Percentiles rank a stretch among this genome's conserved stretches.
phyloP scores from a whole-genome alignment of 2,329 filamentous ascomycete genomes.

The Colletotrichum melonis region DNA sequence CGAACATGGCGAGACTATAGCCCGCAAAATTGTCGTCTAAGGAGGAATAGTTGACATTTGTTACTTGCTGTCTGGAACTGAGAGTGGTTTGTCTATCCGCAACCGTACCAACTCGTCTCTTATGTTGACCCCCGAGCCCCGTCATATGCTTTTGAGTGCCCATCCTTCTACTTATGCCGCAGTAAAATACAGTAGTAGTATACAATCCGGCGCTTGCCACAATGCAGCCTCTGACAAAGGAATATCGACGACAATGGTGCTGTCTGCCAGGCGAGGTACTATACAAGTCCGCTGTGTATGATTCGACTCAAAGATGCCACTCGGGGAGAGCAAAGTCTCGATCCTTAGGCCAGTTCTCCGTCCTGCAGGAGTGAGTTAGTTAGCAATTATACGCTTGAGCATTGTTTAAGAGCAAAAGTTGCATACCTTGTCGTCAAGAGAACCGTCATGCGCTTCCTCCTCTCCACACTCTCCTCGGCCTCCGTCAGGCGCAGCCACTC shows the following conservation, averaged over 20 bases:
- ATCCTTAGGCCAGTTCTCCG: constrained; percentile 53
- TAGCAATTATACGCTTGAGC: constrained; percentile 23
- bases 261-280: constrained; percentile 1
- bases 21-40: not conserved
- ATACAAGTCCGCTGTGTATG: constrained; percentile 1
- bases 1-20: not conserved
- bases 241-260: not conserved
- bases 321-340: constrained; percentile 54
- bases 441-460: constrained; percentile 51
- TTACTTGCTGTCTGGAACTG: constrained; percentile 8
- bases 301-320: constrained; percentile 49
- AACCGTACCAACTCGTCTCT: not conserved
- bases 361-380: constrained; percentile 39
- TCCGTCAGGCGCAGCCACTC: constrained; percentile 61
- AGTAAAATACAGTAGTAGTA: constrained; percentile 17
- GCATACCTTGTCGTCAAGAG: constrained; percentile 55
- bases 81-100: constrained; percentile 20
- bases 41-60: constrained; percentile 9
- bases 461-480: constrained; percentile 49
- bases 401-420: fast-evolving
- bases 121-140: not conserved
- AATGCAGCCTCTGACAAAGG: not conserved
- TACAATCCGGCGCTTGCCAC: constrained; percentile 18
- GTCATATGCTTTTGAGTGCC: constrained; percentile 23
- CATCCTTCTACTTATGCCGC: constrained; percentile 16